Percentiles rank a stretch among this genome's conserved stretches.
Evolutionary conservation across 2,329 filamentous ascomycete genomes (phyloP).

Genomic region (Aspergillus thermomutatus): DNA sequence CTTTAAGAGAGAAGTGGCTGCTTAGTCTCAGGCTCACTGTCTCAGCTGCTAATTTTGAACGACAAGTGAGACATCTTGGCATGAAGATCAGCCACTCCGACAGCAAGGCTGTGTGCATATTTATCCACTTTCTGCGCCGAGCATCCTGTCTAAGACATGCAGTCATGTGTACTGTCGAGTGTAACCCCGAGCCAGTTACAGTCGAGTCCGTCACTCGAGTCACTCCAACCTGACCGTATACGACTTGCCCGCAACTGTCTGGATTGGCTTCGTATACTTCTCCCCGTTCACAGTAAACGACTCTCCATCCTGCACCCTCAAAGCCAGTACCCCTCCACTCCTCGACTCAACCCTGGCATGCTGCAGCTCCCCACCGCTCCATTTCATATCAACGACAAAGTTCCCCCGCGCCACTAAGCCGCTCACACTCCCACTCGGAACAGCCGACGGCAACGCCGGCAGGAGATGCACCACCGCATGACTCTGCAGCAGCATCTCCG

Average conservation of each 20-base stretch:
- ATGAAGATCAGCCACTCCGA: not conserved
- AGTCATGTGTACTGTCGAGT: too few relatives aligned
- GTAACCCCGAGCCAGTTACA: too few relatives aligned
- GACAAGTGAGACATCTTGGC: not conserved
- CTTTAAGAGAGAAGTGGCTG: too few relatives aligned
- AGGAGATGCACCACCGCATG: slow-evolving; percentile 30
- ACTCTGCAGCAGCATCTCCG: slow-evolving; percentile 45
- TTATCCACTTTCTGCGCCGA: not conserved
- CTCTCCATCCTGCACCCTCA: slow-evolving; percentile 4
- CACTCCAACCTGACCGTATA: not conserved
- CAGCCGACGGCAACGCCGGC: slow-evolving; percentile 32
- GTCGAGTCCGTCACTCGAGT: too few relatives aligned
- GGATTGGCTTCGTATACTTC: not conserved
- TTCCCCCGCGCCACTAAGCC: slow-evolving; percentile 34
- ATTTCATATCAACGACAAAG: slow-evolving; percentile 34
- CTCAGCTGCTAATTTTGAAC: too few relatives aligned
- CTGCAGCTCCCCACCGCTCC: slow-evolving; percentile 19
- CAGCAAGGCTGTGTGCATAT: not conserved
- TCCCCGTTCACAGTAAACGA: slow-evolving; percentile 1
- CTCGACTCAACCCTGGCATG: slow-evolving; percentile 9
- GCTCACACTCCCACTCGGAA: slow-evolving; percentile 27
- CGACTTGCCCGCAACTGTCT: not conserved
- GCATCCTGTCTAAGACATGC: not conserved
- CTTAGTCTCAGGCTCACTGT: too few relatives aligned
- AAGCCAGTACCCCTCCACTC: not conserved